Conservation (phyloP, 2,329 filamentous ascomycete genomes). For the Fusarium poae region DNA sequence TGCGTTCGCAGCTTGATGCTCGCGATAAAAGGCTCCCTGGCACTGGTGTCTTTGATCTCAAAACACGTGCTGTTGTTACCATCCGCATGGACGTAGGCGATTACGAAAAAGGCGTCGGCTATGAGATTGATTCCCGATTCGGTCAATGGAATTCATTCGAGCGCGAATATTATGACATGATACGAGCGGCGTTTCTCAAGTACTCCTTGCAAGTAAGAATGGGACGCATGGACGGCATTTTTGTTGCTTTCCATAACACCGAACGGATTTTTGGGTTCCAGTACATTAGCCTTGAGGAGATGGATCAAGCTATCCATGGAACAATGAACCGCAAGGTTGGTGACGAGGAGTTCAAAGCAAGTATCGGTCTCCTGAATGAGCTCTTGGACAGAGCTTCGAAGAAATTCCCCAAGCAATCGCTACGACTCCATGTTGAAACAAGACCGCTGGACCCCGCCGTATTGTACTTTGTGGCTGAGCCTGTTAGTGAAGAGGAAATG, state of each 20-base stretch:
- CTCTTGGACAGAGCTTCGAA: constrained; percentile 80
- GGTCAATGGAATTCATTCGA: constrained; percentile 94
- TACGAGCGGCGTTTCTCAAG: constrained; percentile 92
- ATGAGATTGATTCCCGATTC: constrained; percentile 82
- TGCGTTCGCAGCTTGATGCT: constrained; percentile 95
- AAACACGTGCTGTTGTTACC: constrained; percentile 90
- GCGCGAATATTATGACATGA: constrained; percentile 97
- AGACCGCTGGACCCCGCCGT: constrained; percentile 70
- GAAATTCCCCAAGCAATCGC: constrained; percentile 79
- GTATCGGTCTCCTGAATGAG: constrained; percentile 82
- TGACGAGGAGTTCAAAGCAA: constrained; percentile 86
- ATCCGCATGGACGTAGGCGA: constrained; percentile 87
- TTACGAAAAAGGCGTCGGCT: constrained; percentile 81
- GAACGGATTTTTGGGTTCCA: constrained; percentile 97
- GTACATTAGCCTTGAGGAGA: constrained; percentile 86
- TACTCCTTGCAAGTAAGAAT: constrained; percentile 97
- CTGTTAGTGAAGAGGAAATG: constrained; percentile 80
- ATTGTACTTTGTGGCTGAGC: constrained; percentile 93
- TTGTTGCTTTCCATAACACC: constrained; percentile 96
- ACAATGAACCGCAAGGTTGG: constrained; percentile 75
- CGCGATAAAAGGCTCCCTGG: constrained; percentile 88
- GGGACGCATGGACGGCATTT: constrained; percentile 98
- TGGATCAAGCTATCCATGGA: constrained; percentile 92
- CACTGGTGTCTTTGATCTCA: constrained; percentile 94
- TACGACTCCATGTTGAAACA: constrained; percentile 87